Conservation (phyloP, 148 eudicot genomes). For the Cornus controversa region DNA sequence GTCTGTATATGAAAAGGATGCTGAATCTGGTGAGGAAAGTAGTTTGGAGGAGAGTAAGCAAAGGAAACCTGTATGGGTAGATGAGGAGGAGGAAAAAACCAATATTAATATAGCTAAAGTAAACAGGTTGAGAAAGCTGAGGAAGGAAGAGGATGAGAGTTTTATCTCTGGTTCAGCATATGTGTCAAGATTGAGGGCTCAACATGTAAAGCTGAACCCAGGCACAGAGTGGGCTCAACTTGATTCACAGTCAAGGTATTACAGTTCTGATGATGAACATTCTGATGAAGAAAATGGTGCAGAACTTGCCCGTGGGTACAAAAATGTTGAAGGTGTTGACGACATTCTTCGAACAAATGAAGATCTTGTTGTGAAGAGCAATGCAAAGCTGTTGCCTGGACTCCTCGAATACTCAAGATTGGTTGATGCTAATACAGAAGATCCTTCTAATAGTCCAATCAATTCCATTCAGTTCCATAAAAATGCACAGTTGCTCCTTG, state of each 20-base stretch:
- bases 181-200: conserved; percentile 80
- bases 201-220: conserved; percentile 72
- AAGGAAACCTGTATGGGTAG: conserved; percentile 87
- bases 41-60: conserved; percentile 28
- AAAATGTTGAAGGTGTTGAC: conserved; percentile 30
- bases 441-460: conserved; percentile 53
- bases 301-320: conserved; percentile 37
- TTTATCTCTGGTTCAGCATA: conserved; percentile 69
- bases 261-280: conserved; percentile 71
- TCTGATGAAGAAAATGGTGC: conserved; percentile 52
- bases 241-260: conserved; percentile 34
- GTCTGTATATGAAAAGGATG: conserved; percentile 49
- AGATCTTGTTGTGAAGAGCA: conserved; percentile 70
- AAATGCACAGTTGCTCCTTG: conserved; percentile 79
- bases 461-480: conserved; percentile 88
- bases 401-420: conserved; percentile 67
- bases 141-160: conserved; percentile 85
- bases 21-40: conserved; percentile 19
- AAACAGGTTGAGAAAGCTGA: conserved; percentile 71
- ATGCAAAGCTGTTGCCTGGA: conserved; percentile 67
- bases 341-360: conserved; percentile 61
- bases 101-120: conserved; percentile 65
- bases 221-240: conserved; percentile 85
- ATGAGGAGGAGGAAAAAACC: conserved; percentile 72
- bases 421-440: conserved; percentile 72